Conservation (phyloP, 495 filamentous ascomycete species). For the Aspergillus indologenus region DNA sequence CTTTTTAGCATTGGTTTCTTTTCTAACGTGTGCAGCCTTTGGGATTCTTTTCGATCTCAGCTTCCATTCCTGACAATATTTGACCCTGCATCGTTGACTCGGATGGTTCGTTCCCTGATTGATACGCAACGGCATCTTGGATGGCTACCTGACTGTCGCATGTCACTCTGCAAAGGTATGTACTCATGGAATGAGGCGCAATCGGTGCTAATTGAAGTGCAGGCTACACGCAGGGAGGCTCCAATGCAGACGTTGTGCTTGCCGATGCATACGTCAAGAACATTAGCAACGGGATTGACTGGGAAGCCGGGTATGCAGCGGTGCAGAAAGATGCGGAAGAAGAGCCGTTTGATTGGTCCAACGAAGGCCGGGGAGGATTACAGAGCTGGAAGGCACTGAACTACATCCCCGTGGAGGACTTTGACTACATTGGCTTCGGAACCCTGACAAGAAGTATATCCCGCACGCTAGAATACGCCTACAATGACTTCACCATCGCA, state of each 20-base stretch:
- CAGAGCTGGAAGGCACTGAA: constrained; percentile 64
- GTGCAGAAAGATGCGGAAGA: constrained; percentile 68
- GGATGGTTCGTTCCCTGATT: constrained; percentile 66
- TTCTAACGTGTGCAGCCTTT: constrained; percentile 35
- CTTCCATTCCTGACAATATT: constrained; percentile 65
- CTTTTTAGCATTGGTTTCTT: neutral
- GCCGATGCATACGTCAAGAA: constrained; percentile 75
- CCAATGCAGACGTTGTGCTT: constrained; percentile 71
- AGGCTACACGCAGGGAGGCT: constrained; percentile 66
- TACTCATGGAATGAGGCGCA: too few relatives aligned
- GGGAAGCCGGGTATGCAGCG: constrained; percentile 64
- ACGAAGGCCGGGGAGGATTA: constrained; percentile 72
- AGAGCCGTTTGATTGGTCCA: constrained; percentile 63
- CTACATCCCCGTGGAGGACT: constrained; percentile 68
- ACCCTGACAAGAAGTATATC: constrained; percentile 69
- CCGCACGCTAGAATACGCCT: constrained; percentile 67
- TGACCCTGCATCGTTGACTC: constrained; percentile 57
- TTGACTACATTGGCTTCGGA: constrained; percentile 69
- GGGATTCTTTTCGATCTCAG: constrained; percentile 64
- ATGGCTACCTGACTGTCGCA: constrained; percentile 64
- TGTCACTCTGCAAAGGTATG: constrained; percentile 67
- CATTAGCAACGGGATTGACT: constrained; percentile 58
- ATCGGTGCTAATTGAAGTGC: constrained; percentile 6
- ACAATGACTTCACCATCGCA: constrained; percentile 66
- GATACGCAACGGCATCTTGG: constrained; percentile 70